Conservation (phyloP, 2,329 filamentous ascomycete species). For the Dryadomyces quercus-mongolicae region DNA sequence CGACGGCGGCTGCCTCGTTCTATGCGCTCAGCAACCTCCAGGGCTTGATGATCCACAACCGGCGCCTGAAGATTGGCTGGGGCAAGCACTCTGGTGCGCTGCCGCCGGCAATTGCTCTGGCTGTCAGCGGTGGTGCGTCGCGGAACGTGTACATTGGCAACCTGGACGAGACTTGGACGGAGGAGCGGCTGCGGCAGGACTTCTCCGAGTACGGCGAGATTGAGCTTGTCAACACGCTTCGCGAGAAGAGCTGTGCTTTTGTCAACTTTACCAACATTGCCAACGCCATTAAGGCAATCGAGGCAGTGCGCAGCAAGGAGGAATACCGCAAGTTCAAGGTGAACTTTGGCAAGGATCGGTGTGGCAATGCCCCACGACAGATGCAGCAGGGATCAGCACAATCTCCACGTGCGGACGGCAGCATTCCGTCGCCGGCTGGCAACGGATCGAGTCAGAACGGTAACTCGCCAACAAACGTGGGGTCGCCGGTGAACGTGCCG, state of each 20-base stretch:
- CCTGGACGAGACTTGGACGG: slow-evolving; percentile 91
- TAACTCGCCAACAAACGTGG: slow-evolving; percentile 40
- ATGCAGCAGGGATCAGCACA: slow-evolving; percentile 39
- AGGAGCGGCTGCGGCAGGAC: slow-evolving; percentile 89
- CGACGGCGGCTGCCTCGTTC: slow-evolving; percentile 93
- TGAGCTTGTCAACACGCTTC: slow-evolving; percentile 88
- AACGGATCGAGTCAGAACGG: slow-evolving; percentile 49
- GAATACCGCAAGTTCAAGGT: slow-evolving; percentile 99
- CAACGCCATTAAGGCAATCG: slow-evolving; percentile 98
- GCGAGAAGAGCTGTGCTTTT: slow-evolving; percentile 98
- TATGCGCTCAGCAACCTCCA: slow-evolving; percentile 96
- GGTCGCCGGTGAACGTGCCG: slow-evolving; percentile 17
- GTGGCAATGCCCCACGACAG: slow-evolving; percentile 90
- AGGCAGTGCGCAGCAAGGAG: slow-evolving; percentile 85
- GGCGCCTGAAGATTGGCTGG: slow-evolving; percentile 96
- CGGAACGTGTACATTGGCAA: slow-evolving; percentile 98
- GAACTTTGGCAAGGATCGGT: slow-evolving; percentile 98
- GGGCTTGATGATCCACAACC: slow-evolving; percentile 98
- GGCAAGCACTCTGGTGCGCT: slow-evolving; percentile 97
- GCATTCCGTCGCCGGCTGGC: slow-evolving; percentile 45
- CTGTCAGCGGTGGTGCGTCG: slow-evolving; percentile 93
- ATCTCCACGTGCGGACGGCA: slow-evolving; percentile 52
- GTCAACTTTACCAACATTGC: slow-evolving; percentile 99
- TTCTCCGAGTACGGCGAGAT: slow-evolving; percentile 98
- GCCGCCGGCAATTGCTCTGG: slow-evolving; percentile 87